A percentile compares a stretch with the other conserved stretches of the same genome.
Evolutionary conservation across 768 basidiomycete genomes (phyloP).

Genomic region (Pleurotus tuoliensis): DNA sequence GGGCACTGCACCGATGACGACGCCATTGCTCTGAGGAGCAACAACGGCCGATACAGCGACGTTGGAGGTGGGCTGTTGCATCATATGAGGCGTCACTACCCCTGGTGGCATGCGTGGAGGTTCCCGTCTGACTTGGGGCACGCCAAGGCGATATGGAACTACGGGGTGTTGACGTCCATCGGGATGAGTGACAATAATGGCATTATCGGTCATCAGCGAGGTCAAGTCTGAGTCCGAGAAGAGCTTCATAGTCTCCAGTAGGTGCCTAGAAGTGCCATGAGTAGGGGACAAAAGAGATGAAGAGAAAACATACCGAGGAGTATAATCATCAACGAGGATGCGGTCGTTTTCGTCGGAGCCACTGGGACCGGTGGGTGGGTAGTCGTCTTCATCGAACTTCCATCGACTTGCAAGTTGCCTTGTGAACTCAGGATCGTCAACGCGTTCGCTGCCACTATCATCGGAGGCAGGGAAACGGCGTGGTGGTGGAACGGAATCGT

Average conservation of each 20-base stretch:
- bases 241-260: conserved; percentile 53
- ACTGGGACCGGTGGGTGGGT: conserved; percentile 47
- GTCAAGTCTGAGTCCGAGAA: conserved; percentile 53
- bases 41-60: background rate
- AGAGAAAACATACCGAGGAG: conserved; percentile 38
- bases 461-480: conserved; percentile 13
- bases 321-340: conserved; percentile 67
- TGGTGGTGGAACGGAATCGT: conserved; percentile 23
- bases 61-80: conserved; percentile 7
- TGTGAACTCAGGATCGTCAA: conserved; percentile 35
- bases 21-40: background rate
- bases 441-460: conserved; percentile 15
- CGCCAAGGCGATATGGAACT: conserved; percentile 45
- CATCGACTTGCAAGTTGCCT: conserved; percentile 53
- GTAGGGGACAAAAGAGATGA: background rate
- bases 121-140: conserved; percentile 27
- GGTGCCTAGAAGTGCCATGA: conserved; percentile 33
- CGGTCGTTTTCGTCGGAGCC: conserved; percentile 69
- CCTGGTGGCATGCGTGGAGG: conserved; percentile 24
- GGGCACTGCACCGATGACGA: conserved; percentile 18
- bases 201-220: conserved; percentile 47
- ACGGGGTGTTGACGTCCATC: conserved; percentile 45
- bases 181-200: conserved; percentile 31
- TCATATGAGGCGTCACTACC: conserved; percentile 11
- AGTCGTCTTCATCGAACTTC: conserved; percentile 67